Base-by-base conservation (phyloP, 345 rosid genomes). In the Citrus maxima region DNA sequence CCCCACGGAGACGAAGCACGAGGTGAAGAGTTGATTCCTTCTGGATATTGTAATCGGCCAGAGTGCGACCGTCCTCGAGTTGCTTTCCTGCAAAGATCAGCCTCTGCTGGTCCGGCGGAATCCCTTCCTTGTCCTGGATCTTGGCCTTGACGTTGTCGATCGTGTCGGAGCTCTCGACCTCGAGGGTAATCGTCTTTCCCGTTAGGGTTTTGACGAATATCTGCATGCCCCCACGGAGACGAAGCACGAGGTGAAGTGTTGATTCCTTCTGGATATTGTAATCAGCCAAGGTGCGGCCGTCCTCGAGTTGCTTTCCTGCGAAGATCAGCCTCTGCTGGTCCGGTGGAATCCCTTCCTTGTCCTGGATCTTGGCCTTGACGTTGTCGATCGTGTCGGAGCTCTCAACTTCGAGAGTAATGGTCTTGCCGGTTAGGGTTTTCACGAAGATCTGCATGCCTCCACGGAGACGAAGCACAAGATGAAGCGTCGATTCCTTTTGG, bases 21-120 rank as follows among this genome's bases (percentile, higher is more conserved):
- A 65, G 69, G 37, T 71, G 75, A 4, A 71, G 75, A 1, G 75
- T 71, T 4, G 75, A 71, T 37, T 71, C 75, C n/a, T 71, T 71
- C 61, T 71, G 75, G 8, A 71, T 71, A 12, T 71, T 71, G 7
- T 71, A 71, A 13, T 71, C 61, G 13, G 76, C 61, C 67, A 65
- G 0, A 1, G 69, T 65, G 0, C 69, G 42, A 0, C 69, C 69
- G 0, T 65, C 69, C 4, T 65, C 69, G 0, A 65, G 38, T 1
- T 65, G 69, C 40, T 65, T 65, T 0, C 69, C 69, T 0, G 69
- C 69, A 0, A 65, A 65, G 25, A 65, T 65, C 40, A 65, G 5
- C 0, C 69, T 1, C 40, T 65, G 69, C 42, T 65, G 69, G 0
- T 65, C 69, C 0, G 69, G 69, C 1, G 69, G 42, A 18, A 65